Evolutionary conservation across 1,284 basidiomycete genomes (phyloP).

Genomic region (Ceratobasidium sp.): DNA sequence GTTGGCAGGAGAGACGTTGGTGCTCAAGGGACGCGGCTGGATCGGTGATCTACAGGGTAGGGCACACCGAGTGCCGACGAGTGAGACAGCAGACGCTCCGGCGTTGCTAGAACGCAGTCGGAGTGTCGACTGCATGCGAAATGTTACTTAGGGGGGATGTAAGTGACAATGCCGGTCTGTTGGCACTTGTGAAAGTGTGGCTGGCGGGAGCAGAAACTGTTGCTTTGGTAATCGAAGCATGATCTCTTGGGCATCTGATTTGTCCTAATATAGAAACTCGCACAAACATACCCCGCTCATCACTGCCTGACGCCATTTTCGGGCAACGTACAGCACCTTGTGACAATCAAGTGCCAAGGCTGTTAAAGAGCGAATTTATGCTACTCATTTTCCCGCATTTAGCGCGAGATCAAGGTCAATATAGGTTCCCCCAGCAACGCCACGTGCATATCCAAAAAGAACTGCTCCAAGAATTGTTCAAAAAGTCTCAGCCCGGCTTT

Average conservation of each 20-base stretch:
- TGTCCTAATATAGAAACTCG: background rate
- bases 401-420: background rate
- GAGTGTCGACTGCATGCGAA: constrained; percentile 31
- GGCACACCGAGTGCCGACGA: constrained; percentile 1
- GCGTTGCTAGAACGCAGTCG: constrained; percentile 31
- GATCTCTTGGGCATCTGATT: background rate
- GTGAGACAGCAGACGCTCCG: background rate
- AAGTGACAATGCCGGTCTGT: background rate
- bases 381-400: background rate
- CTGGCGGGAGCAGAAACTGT: constrained; percentile 5
- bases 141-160: background rate
- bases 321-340: no score
- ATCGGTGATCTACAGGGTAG: background rate
- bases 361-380: background rate
- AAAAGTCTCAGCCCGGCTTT: background rate
- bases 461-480: background rate
- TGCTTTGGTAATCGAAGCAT: constrained; percentile 20
- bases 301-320: background rate
- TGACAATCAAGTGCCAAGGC: background rate
- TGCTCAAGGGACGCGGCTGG: constrained; percentile 15
- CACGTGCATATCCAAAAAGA: constrained; percentile 18
- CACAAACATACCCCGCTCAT: background rate
- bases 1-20: background rate
- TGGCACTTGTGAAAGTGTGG: constrained; percentile 32
- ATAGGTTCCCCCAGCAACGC: constrained; percentile 37